Base-by-base conservation (phyloP, 2,329 filamentous ascomycete genomes). In the Botrytis aclada region DNA sequence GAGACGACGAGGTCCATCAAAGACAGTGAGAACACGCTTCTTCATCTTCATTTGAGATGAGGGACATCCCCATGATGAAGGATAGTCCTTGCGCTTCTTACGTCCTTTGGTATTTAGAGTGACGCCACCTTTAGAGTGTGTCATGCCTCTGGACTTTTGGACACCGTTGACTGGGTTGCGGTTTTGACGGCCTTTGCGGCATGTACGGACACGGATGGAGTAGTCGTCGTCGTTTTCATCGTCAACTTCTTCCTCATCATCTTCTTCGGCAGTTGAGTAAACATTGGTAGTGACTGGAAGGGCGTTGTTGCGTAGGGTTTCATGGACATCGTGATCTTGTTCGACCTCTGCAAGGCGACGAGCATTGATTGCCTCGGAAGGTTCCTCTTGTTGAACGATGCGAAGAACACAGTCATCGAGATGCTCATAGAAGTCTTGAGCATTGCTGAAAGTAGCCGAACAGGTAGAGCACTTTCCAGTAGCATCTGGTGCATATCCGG, bases 371-470 rank as follows among this genome's bases (percentile, higher is more conserved):
- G 88, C 88, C 83, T 92, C 90, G 39, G 88, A 86, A 5, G 90
- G 90, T 76, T 92, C 90, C 81, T 91, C 89, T 81, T 91, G 89
- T 81, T 92, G 90, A 39, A 92, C 90, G 78, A 92, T 91, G 81
- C 89, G 88, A 76, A 92, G 84, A 74, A 92, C 90, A 80, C 90
- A 92, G 83, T 92, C 90, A 78, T 92, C 95, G 77, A 98, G 85
- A 85, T 98, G 95, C 84, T 98, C 95, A 82, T 98, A 98, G 84
- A 98, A 98, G 80, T 98, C 95, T 82, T 98, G 95, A 4, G 95
- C 93, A 74, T 92, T 95, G 77, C 87, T 87, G 81, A 97, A 98
- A 12, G 89, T 93, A 60, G 90, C 88, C 22, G 93, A 93, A 83
- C 95, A 98, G 76, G 96, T 98, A 5, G 94, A 97, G 83, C 95